A percentile compares a stretch with the other conserved stretches of the same genome.
phyloP scores from a whole-genome alignment of 345 rosid genomes.

The Conringia planisiliqua region DNA sequence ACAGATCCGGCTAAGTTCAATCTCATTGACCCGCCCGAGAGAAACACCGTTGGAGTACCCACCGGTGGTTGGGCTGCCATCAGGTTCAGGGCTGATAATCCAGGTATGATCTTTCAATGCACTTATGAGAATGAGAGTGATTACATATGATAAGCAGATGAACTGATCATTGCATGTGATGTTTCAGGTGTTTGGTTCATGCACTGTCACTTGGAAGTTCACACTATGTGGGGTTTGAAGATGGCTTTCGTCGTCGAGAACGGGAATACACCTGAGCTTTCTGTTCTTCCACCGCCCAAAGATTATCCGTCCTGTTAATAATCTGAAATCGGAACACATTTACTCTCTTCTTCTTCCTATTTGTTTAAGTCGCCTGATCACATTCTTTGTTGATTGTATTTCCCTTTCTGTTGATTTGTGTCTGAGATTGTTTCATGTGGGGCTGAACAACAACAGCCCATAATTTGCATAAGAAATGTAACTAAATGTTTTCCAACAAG shows the following conservation, averaged over 20 bases:
- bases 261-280: conserved; percentile 42
- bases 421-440: conserved; percentile 33
- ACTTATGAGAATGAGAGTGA: neutral
- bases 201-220: conserved; percentile 65
- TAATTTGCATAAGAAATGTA: conserved; percentile 22
- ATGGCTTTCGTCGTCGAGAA: conserved; percentile 57
- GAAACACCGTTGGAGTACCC: conserved; percentile 74
- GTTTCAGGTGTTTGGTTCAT: conserved; percentile 51
- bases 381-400: conserved; percentile 26
- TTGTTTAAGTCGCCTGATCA: conserved; percentile 22
- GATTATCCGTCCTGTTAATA: conserved; percentile 50
- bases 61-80: conserved; percentile 78
- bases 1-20: conserved; percentile 45
- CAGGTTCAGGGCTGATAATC: conserved; percentile 73
- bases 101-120: conserved; percentile 40
- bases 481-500: conserved; percentile 9
- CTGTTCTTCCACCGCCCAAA: conserved; percentile 45
- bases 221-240: conserved; percentile 56
- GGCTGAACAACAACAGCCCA: conserved; percentile 13
- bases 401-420: neutral
- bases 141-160: neutral
- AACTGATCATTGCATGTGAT: conserved; percentile 9
- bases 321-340: neutral
- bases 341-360: conserved; percentile 4
- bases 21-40: conserved; percentile 71